Percentiles rank a stretch among this genome's conserved stretches.
phyloP scores from a whole-genome alignment of 2,329 filamentous ascomycete genomes.

The Aspergillus sp. region DNA sequence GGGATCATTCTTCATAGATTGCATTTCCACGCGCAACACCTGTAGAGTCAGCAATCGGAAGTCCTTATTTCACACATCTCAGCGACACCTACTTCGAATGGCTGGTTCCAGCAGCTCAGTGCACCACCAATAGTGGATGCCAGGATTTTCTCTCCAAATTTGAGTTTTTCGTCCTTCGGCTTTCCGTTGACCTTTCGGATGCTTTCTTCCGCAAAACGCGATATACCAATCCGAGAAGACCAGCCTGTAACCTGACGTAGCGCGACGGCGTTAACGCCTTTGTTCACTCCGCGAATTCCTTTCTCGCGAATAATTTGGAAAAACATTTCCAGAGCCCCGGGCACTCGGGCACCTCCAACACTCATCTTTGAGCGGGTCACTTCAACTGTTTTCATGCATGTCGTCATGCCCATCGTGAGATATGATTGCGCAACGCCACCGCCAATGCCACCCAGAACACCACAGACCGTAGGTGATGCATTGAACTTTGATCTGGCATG shows the following conservation, averaged over 20 bases:
- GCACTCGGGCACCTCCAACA: not conserved
- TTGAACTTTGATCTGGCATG: slow-evolving; percentile 63
- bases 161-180: slow-evolving; percentile 4
- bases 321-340: slow-evolving; percentile 4
- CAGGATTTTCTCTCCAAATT: slow-evolving; percentile 19
- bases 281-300: slow-evolving; percentile 14
- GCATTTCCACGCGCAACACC: slow-evolving; percentile 18
- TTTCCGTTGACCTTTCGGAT: slow-evolving; percentile 14
- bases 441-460: slow-evolving; percentile 70
- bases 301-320: slow-evolving; percentile 6
- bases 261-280: slow-evolving; percentile 20
- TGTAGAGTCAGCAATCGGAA: not conserved
- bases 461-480: slow-evolving; percentile 1
- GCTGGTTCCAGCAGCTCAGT: slow-evolving; percentile 24
- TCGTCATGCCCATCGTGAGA: slow-evolving; percentile 98
- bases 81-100: slow-evolving; percentile 18
- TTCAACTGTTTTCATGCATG: slow-evolving; percentile 99
- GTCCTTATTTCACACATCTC: not conserved
- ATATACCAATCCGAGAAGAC: slow-evolving; percentile 22
- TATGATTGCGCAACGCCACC: slow-evolving; percentile 95
- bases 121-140: slow-evolving; percentile 23
- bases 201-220: slow-evolving; percentile 29
- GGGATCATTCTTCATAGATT: slow-evolving; percentile 18
- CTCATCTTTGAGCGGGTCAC: slow-evolving; percentile 93
- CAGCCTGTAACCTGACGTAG: slow-evolving; percentile 21